phyloP scores from a whole-genome alignment of 352 stramenopile genomes.

The Phytophthora sp. region DNA sequence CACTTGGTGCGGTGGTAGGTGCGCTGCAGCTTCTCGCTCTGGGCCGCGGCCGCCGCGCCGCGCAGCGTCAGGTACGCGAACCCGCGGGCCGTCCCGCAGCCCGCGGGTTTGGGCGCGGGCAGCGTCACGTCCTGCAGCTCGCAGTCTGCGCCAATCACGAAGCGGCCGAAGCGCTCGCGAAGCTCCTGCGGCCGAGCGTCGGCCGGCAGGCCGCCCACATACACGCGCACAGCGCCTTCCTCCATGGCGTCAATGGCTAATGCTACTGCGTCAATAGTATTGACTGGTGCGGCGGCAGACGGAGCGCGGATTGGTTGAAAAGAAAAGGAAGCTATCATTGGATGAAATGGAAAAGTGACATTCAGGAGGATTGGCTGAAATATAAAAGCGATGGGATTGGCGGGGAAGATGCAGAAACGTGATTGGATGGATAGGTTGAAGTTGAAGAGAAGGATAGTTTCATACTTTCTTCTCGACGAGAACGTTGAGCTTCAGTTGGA shows the following conservation, averaged over 20 bases:
- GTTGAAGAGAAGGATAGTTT: no score
- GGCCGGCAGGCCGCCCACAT: conserved; percentile 62
- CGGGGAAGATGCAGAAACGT: no score
- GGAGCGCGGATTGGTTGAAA: no score
- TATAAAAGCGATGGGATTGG: no score
- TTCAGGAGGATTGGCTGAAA: no score
- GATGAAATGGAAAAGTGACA: no score
- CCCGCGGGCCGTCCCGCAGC: conserved; percentile 31
- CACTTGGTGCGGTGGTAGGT: conserved; percentile 82
- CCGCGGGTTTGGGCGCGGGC: conserved; percentile 28
- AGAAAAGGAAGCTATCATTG: no score
- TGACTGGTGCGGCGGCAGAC: no score
- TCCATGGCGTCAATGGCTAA: not conserved
- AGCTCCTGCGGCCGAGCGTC: conserved; percentile 60
- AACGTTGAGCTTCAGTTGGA: no score
- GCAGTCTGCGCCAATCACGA: conserved; percentile 42
- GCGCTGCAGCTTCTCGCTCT: conserved; percentile 55
- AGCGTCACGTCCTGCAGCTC: conserved; percentile 51
- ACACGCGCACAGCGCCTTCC: conserved; percentile 67
- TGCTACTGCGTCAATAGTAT: no score
- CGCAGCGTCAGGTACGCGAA: conserved; percentile 70
- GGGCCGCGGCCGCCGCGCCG: conserved; percentile 30
- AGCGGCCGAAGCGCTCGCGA: conserved; percentile 64
- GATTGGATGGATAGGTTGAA: no score
- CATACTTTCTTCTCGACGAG: no score